Percentiles rank a stretch among this genome's conserved stretches.
These are phyloP conservation scores for Mycena latifolia DNA, from an alignment of 768 basidiomycete species.

Conservation along the genomic window DNA sequence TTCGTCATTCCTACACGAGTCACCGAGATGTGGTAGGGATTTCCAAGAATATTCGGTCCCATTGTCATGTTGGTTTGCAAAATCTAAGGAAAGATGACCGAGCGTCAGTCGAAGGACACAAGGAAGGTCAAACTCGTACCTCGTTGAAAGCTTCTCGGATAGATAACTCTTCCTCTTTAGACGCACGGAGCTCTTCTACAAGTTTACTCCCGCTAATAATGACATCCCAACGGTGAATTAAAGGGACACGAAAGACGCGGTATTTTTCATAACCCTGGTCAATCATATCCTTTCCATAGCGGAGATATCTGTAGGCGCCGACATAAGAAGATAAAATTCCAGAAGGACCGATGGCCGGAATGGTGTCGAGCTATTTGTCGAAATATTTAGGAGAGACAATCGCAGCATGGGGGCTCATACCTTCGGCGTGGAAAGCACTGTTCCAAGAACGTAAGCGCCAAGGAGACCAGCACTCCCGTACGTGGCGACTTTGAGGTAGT, in stretches of 20 bases:
- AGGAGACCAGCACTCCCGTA: constrained; percentile 16
- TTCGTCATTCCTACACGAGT: constrained; percentile 33
- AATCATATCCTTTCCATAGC: constrained; percentile 25
- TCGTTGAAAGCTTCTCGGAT: constrained; percentile 34
- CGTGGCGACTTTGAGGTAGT: constrained; percentile 17
- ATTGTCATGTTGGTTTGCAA: constrained; percentile 33
- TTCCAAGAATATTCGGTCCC: constrained; percentile 33
- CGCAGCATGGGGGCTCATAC: background rate
- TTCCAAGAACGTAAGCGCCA: constrained; percentile 8
- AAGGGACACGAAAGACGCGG: constrained; percentile 34
- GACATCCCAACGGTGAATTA: constrained; percentile 36
- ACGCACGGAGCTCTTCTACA: constrained; percentile 37
- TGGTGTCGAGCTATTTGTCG: constrained; percentile 16
- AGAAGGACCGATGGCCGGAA: constrained; percentile 33
- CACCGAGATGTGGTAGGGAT: constrained; percentile 31
- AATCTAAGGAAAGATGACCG: constrained; percentile 2
- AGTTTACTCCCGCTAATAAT: constrained; percentile 35
- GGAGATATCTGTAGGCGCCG: constrained; percentile 24
- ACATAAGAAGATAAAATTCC: constrained; percentile 27
- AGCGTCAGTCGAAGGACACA: background rate
- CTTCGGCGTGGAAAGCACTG: background rate
- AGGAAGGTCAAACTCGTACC: background rate
- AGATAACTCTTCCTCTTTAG: constrained; percentile 39
- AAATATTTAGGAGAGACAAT: background rate
- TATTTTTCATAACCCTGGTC: constrained; percentile 28